Base-by-base conservation (phyloP, 2,329 filamentous ascomycete species). In the Metarhizium humberi region DNA sequence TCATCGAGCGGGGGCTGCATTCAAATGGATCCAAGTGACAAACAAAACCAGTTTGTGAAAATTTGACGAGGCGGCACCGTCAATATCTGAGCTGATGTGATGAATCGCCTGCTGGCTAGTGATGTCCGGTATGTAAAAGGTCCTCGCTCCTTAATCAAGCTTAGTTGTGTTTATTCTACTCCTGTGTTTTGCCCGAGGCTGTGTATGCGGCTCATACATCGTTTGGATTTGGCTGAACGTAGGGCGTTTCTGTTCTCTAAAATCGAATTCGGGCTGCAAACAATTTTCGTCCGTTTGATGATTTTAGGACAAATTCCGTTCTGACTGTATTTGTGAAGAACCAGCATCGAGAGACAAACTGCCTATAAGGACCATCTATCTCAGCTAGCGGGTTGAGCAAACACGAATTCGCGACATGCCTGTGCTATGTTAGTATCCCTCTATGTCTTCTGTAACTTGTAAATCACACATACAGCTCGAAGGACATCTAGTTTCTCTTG, bases 401-500 rank as follows among this genome's bases (percentile, higher is more conserved):
- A 69, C n/a, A 69, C 67, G 57, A 73, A 74, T 55, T 73, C 71
- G 25, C 70, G 69, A 52, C 71, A 73, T 7, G 70, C 69, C 70
- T 72, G 38, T 47, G 25, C n/a, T 13, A 16, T n/a, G 45, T 40
- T 30, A 45, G 32, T 51, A 30, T 34, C 54, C 54, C 56, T 4
- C 42, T 25, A 20, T 11, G 6, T 45, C 42, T 45, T 18, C 11
- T 8, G n/a, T 6, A 30, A 43, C 25, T 48, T 48, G 32, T 8
- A 7, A 30, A 30, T 25, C 20, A 48, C 20, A 77, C 82, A 69
- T 74, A 86, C 84, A 57, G 74, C 70, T 69, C 81, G 83, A 61
- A 87, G 74, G 40, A 84, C 76, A 69, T 84, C 79, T 55, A 96
- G 81, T 66, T 89, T 85, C 67, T 88, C 84, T 63, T 85, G 82